Evolutionary conservation across 257 asterid species (phyloP).

Genomic region (Ballota nigra): DNA sequence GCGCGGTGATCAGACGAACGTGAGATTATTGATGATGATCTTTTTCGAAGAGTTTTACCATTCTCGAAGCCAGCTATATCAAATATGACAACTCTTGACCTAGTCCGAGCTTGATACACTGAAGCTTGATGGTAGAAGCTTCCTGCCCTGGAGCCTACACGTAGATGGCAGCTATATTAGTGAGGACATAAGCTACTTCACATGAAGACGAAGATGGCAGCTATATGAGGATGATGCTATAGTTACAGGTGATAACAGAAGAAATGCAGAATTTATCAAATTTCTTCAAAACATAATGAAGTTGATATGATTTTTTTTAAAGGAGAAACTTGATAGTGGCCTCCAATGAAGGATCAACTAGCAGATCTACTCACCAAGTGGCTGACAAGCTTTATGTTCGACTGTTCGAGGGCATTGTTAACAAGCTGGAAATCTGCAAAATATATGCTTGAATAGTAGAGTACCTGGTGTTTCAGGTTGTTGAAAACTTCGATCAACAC

Average conservation of each 20-base stretch:
- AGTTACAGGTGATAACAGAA: background rate
- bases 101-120: constrained; percentile 65
- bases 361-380: background rate
- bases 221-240: background rate
- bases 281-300: background rate
- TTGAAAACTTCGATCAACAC: constrained; percentile 46
- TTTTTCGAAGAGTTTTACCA: constrained; percentile 48
- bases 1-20: constrained; percentile 51
- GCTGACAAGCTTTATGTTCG: background rate
- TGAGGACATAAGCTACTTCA: too few species aligned
- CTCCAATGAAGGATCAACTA: background rate
- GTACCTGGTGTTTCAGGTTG: constrained; percentile 64
- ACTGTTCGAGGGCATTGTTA: background rate
- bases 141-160: constrained; percentile 43
- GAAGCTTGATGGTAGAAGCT: constrained; percentile 56
- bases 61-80: constrained; percentile 65
- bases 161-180: background rate
- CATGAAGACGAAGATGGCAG: background rate
- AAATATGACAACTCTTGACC: constrained; percentile 63
- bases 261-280: background rate
- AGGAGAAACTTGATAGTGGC: background rate
- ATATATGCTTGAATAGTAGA: constrained; percentile 5
- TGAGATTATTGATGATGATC: constrained; percentile 50
- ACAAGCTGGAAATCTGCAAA: background rate
- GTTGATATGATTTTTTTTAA: background rate